Evolutionary conservation across 257 asterid genomes (phyloP).

Genomic region (Penstemon barbatus): DNA sequence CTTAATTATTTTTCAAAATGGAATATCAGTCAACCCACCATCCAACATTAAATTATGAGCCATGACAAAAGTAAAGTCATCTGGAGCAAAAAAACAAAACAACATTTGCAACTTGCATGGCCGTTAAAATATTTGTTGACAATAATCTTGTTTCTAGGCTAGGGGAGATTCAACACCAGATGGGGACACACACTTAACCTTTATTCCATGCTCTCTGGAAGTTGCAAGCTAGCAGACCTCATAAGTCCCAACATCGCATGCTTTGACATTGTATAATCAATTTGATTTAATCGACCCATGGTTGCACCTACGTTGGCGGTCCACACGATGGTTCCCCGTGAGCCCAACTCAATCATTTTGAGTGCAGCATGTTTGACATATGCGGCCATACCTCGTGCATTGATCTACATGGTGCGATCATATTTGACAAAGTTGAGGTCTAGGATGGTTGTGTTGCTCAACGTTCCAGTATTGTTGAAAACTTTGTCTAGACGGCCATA

Average conservation of each 20-base stretch:
- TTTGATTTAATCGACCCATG: not conserved
- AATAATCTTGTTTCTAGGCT: not conserved
- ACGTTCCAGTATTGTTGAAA: conserved; percentile 49
- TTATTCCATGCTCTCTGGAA: conserved; percentile 44
- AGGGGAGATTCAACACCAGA: conserved; percentile 28
- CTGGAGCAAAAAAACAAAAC: conserved; percentile 35
- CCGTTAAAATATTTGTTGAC: conserved; percentile 21
- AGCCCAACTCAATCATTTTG: conserved; percentile 28
- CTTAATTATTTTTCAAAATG: no score
- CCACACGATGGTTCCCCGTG: conserved; percentile 38
- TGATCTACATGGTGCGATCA: conserved; percentile 30
- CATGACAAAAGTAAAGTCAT: conserved; percentile 36
- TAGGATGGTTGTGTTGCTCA: conserved; percentile 29
- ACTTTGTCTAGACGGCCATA: conserved; percentile 47
- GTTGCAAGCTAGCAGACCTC: conserved; percentile 38
- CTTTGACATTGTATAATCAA: conserved; percentile 45
- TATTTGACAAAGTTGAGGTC: conserved; percentile 35
- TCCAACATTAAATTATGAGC: conserved; percentile 40
- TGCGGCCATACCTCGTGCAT: conserved; percentile 37
- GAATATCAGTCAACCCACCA: conserved; percentile 26
- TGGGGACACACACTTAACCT: conserved; percentile 51
- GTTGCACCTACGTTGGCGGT: conserved; percentile 35
- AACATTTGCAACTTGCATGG: conserved; percentile 35
- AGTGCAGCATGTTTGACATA: conserved; percentile 42
- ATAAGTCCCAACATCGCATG: conserved; percentile 43